phyloP scores from a whole-genome alignment of 139 green algal genomes.

The Asterochloris erici region DNA sequence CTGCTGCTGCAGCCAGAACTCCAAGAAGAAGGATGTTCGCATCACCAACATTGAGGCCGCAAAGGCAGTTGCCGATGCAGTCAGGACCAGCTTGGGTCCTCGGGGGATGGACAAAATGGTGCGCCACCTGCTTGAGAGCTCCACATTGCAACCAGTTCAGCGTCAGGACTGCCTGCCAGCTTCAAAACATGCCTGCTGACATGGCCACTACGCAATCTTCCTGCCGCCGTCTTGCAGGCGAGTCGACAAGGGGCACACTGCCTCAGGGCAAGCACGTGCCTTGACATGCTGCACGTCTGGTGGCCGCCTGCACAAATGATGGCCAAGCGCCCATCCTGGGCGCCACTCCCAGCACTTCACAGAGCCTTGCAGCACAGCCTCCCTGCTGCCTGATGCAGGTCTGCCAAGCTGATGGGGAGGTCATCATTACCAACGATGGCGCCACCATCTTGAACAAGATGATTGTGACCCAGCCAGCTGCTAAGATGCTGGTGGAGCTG shows the following conservation, averaged over 20 bases:
- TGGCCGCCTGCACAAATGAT: neutral
- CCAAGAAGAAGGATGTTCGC: constrained; percentile 91
- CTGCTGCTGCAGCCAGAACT: constrained; percentile 57
- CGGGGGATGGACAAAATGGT: constrained; percentile 99
- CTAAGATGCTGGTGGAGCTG: constrained; percentile 99
- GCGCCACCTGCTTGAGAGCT: neutral
- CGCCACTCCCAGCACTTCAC: no score
- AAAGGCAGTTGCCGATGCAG: constrained; percentile 95
- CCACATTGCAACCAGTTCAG: neutral
- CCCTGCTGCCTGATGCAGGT: constrained; percentile 53
- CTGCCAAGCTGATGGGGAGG: constrained; percentile 81
- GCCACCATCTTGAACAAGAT: constrained; percentile 99
- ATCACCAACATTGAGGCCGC: constrained; percentile 95
- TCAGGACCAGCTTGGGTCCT: constrained; percentile 92
- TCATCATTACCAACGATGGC: constrained; percentile 99
- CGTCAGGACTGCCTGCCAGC: neutral
- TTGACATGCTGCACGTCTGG: neutral
- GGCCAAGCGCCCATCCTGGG: no score
- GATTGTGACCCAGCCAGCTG: constrained; percentile 92
- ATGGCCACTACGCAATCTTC: neutral
- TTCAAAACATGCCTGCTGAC: no score
- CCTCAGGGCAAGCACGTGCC: neutral
- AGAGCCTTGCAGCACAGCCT: neutral
- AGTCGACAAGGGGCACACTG: neutral
- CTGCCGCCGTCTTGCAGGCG: neutral